Evolutionary conservation across 306 rosid genomes (phyloP).

Genomic region (Potentilla sterilis): DNA sequence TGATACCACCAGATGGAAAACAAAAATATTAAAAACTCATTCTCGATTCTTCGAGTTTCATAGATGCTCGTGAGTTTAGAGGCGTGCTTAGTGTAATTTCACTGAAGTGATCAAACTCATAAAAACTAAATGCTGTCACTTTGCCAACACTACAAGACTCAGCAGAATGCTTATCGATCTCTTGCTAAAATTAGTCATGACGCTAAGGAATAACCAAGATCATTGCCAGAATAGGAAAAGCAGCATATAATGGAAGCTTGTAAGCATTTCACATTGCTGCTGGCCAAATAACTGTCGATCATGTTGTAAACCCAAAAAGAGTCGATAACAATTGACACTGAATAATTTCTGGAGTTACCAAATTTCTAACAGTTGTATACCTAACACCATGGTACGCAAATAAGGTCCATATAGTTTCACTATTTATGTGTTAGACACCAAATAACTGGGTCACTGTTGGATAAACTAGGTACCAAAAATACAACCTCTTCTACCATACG

Average conservation of each 20-base stretch:
- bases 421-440: neutral
- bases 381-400: neutral
- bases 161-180: neutral
- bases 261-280: neutral
- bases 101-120: neutral
- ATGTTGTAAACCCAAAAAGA: no score
- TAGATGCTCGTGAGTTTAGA: no score
- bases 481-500: neutral
- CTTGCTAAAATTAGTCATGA: neutral
- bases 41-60: neutral
- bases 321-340: neutral
- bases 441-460: neutral
- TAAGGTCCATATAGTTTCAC: neutral
- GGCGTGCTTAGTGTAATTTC: neutral
- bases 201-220: neutral
- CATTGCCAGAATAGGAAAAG: neutral
- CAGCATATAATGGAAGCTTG: neutral
- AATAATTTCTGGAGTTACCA: neutral
- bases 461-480: neutral
- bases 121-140: no score
- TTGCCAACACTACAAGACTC: no score
- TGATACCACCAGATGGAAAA: no score
- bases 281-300: neutral
- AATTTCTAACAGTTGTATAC: neutral
- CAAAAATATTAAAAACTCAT: neutral